phyloP scores from a whole-genome alignment of 345 rosid genomes.

The Pistacia vera region DNA sequence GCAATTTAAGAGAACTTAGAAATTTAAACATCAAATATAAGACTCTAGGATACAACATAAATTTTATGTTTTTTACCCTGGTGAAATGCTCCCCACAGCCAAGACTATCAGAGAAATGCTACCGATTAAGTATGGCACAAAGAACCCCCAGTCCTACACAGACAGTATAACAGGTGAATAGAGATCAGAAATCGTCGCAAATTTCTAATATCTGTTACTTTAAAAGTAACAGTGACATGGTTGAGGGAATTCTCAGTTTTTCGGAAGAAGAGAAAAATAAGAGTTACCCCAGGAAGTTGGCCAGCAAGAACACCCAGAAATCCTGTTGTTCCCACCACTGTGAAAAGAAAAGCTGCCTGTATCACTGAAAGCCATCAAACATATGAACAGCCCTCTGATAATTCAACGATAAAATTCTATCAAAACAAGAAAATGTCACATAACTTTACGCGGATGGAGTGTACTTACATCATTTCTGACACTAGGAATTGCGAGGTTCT shows the following conservation, averaged over 20 bases:
- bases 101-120: constrained; percentile 86
- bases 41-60: not conserved
- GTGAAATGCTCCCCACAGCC: constrained; percentile 86
- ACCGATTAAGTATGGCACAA: constrained; percentile 85
- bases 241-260: not conserved
- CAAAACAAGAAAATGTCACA: too few species aligned
- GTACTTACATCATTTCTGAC: constrained; percentile 85
- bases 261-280: not conserved
- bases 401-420: not conserved
- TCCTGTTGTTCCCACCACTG: constrained; percentile 86
- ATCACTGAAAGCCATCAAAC: constrained; percentile 45
- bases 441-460: too few species aligned
- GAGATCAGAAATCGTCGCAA: not conserved
- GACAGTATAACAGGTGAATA: not conserved
- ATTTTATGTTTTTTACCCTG: constrained; percentile 50
- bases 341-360: constrained; percentile 96
- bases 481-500: constrained; percentile 92
- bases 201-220: not conserved
- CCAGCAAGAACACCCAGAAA: constrained; percentile 82
- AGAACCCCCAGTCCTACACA: constrained; percentile 97
- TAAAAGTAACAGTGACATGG: not conserved
- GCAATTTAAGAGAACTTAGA: not conserved
- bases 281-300: constrained; percentile 90
- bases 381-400: constrained; percentile 13
- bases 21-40: not conserved